Evolutionary conservation across 768 basidiomycete genomes (phyloP), one percentile per base, ranked within the genome.

Genomic region (Rhodotorula toruloides): DNA sequence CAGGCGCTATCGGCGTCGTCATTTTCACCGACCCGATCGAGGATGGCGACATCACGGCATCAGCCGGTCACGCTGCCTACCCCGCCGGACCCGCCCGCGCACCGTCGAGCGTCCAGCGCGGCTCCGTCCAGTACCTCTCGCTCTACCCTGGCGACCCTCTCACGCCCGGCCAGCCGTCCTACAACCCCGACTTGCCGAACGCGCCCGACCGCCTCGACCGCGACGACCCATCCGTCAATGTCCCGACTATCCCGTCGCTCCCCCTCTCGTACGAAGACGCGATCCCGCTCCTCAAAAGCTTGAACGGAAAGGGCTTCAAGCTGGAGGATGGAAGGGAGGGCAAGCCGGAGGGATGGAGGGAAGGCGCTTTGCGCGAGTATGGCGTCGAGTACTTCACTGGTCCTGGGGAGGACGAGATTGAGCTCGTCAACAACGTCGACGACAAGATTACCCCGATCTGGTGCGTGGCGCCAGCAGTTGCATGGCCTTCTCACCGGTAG

Each of bases 261-360:
- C 94, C 94, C 1, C 84, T 96, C 69, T 90, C 88, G 0, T 93
- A 89, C 86, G 78, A 81, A 52, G 94, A 92, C 74, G 92, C 90
- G 1, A 77, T 86, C 67, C 81, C 82, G 25, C 78, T 92, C 13
- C 79, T 91, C 14, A 80, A 80, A 50, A 80, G 83, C 63, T 76
- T 85, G 32, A 75, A 79, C 46, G 80, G 82, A 17, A 76, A 78
- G 19, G 82, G 81, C 7, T 63, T 70, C 16, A 67, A 67, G 29
- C 74, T 76, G 3, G 62, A 67, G 14, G 77, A 37, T 22, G 46
- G 58, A 19, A 5, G 68, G 12, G 78, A 77, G 21, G 73, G 65
- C 11, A 74, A 74, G 49, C 55, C 71, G 27, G 73, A 71, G 19
- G 76, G 77, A 68, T 74, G 29, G 78, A 78, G 36, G 46, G 62